These are phyloP conservation scores for Daldinia caldariorum DNA, from an alignment of 495 filamentous ascomycete species.

Conservation along the genomic window DNA sequence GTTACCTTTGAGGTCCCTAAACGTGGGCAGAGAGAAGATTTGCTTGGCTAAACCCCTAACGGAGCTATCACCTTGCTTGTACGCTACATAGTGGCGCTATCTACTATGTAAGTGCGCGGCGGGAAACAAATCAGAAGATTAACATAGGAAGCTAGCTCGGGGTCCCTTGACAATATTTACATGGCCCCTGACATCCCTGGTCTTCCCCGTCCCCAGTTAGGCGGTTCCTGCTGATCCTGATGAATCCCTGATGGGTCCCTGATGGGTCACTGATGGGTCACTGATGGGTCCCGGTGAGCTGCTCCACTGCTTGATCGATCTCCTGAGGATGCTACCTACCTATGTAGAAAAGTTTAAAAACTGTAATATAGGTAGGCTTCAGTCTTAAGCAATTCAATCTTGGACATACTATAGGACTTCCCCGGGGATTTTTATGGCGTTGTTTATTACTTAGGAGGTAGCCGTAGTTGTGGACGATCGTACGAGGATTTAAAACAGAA, in stretches of 20 bases:
- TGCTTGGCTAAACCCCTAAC: constrained; percentile 1
- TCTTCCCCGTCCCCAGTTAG: constrained; percentile 41
- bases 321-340: constrained; percentile 33
- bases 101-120: not conserved
- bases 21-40: constrained; percentile 4
- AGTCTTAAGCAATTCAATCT: not conserved
- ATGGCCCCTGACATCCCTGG: constrained; percentile 24
- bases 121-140: constrained; percentile 32
- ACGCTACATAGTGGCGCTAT: too few species aligned
- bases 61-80: constrained; percentile 3
- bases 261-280: not conserved
- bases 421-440: not conserved
- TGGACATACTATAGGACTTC: not conserved
- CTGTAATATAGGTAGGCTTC: constrained; percentile 19
- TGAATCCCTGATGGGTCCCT: constrained; percentile 26
- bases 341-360: constrained; percentile 23
- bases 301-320: constrained; percentile 35
- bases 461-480: not conserved
- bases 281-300: not conserved
- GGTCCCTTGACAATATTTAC: not conserved
- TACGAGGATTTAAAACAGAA: not conserved
- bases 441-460: not conserved
- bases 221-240: constrained; percentile 43
- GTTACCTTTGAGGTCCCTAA: not conserved
- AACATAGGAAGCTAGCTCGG: constrained; percentile 9